Evolutionary conservation across 208 protist species (phyloP).

Genomic region (Crithidia sp.): DNA sequence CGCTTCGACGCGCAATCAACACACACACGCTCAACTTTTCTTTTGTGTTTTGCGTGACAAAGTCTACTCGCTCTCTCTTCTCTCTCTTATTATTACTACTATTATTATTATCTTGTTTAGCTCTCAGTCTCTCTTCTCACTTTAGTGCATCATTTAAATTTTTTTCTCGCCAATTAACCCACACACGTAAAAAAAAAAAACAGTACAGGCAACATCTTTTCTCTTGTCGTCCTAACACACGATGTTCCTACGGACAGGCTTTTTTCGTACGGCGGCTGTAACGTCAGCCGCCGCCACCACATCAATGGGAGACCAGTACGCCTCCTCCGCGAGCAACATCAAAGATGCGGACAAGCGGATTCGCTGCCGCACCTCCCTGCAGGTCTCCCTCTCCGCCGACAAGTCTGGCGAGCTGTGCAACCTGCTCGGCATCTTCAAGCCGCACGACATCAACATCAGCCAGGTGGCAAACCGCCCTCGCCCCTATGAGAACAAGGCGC

Average conservation of each 20-base stretch:
- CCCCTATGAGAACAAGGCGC: conserved; percentile 51
- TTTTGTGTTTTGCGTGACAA: neutral
- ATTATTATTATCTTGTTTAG: no score
- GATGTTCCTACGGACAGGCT: conserved; percentile 20
- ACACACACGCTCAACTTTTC: no score
- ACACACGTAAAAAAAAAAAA: no score
- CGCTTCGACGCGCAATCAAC: neutral
- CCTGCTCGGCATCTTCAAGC: conserved; percentile 53
- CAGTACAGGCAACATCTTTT: neutral
- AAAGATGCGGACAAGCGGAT: conserved; percentile 34
- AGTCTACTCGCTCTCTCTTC: neutral
- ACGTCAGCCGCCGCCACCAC: conserved; percentile 5
- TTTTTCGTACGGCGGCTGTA: neutral
- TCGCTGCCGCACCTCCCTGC: conserved; percentile 55
- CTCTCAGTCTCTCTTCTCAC: no score
- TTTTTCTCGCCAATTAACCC: neutral
- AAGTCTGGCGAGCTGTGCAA: conserved; percentile 50
- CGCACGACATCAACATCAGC: conserved; percentile 57
- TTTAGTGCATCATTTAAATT: no score
- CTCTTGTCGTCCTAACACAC: conserved; percentile 2
- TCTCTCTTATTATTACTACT: neutral
- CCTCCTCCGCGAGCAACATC: conserved; percentile 52
- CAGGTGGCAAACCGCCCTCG: conserved; percentile 58
- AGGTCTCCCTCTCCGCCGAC: conserved; percentile 57
- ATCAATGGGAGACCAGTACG: conserved; percentile 54